Evolutionary conservation across 1,284 basidiomycete species (phyloP), one percentile per base, ranked within the genome.

Genomic region (Ganoderma sinense): DNA sequence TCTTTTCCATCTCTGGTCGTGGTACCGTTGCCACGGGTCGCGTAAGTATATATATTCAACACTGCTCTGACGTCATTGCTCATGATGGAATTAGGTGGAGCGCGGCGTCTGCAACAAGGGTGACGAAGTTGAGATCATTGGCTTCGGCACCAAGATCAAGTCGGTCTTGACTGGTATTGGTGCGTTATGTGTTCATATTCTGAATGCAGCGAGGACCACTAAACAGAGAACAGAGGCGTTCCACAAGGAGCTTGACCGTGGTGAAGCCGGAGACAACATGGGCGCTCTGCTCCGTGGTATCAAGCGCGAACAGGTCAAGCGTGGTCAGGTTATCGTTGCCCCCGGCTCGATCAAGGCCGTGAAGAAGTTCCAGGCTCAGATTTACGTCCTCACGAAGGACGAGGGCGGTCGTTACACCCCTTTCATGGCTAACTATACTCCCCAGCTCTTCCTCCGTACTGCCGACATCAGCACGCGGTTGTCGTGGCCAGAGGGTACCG

Each of bases 201-300:
- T 14, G 10, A 26, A 36, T 18, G 56, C 18, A 55, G 20, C 40
- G 58, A 48, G 4, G 66, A 11, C 53, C 56, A 4, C 40, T 61
- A 36, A 55, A 18, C 1, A n/a, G 13, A 20, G 18, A 26, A 65
- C 72, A 74, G 97, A 99, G 84, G 99, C 98, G 95, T 99, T 99
- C 92, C 97, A 98, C 89, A 99, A 98, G 88, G 98, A 99, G 85
- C 90, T 99, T 72, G 98, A 99, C 68, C 91, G 97, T 71, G 97
- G 96, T 73, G 96, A 99, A 83, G 97, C 98, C 75, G 98, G 98
- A 80, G 98, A 99, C 85, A 99, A 99, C 88, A 99, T 99, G 96
- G 98, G 98, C 78, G 95, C 94, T 70, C 87, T 99, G 61, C 91
- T 99, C 67, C 96, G 98, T 84, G 97, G 98, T 82, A 86, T 99